These are phyloP conservation scores for Monosporascus cannonballus DNA, from an alignment of 2,329 filamentous ascomycete genomes.

Conservation along the genomic window DNA sequence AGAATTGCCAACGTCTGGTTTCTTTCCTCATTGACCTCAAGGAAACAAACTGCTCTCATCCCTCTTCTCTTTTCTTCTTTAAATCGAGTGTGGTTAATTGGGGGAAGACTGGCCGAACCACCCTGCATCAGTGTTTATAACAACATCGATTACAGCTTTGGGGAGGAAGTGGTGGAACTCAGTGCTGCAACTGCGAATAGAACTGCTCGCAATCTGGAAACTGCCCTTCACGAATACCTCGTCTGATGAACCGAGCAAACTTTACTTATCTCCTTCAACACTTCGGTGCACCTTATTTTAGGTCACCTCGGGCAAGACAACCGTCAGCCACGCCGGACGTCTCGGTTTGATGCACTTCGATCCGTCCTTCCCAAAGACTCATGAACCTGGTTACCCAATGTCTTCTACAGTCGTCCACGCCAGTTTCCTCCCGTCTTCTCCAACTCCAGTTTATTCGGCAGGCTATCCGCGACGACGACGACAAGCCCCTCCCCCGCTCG, in stretches of 20 bases:
- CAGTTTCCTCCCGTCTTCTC: conserved; percentile 19
- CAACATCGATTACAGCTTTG: neutral
- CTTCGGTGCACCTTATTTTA: neutral
- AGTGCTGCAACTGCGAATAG: neutral
- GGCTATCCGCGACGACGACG: conserved; percentile 10
- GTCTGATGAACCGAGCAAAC: neutral
- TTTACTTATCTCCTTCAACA: neutral
- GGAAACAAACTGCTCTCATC: neutral
- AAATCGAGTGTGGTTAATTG: neutral
- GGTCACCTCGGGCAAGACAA: neutral
- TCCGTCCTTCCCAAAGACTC: neutral
- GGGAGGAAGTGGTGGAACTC: neutral
- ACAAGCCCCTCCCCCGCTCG: conserved; percentile 8
- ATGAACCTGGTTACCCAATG: conserved; percentile 12
- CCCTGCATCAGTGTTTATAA: neutral
- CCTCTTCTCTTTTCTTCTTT: neutral
- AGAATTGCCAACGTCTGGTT: neutral
- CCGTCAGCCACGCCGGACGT: neutral
- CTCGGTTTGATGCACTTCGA: neutral
- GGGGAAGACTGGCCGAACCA: neutral
- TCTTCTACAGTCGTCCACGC: conserved; percentile 22
- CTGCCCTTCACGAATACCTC: neutral
- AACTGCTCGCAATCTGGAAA: neutral
- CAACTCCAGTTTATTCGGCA: conserved; percentile 16
- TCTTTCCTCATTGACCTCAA: neutral